Base-by-base conservation (phyloP, 176 grass and related monocot genomes). In the Canna indica region DNA sequence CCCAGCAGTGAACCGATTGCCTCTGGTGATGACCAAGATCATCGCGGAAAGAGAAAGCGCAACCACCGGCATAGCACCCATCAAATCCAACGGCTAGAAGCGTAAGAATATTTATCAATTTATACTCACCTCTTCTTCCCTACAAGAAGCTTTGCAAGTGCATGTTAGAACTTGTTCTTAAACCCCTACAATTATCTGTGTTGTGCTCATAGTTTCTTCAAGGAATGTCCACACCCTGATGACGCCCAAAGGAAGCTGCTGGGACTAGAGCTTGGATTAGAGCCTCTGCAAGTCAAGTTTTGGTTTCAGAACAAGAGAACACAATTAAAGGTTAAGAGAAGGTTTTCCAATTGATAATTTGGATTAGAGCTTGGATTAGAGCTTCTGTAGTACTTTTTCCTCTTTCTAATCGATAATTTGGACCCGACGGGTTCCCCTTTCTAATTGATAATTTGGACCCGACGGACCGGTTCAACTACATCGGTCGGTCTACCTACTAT, bases 271-370 rank as follows among this genome's bases (percentile, higher is more conserved):
- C 18, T 81, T 10, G 47, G 62, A 3, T 17, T 81, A 16, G 28
- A 39, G 35, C 71, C 71, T 1, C 59, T 67, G 13, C 78, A 81
- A 45, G 71, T 81, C 31, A 81, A 81, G 60, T 81, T 81, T 42
- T 81, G 78, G 78, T 81, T 81, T 30, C 78, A 81, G 53, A 81
- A 81, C 48, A 81, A 75, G 28, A 52, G 78, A 42, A 81, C 70
- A 16, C 78, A 81, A 42, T 24, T 45, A 11, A 81, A 75, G 78
- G 78, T 81, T 8, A 62, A 29, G 31, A 32, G 53, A 44, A 44
- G 7, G n/a, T n/a, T n/a, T n/a, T n/a, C n/a, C n/a, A n/a, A n/a
- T n/a, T n/a, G n/a, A n/a, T n/a, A n/a, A n/a, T n/a, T n/a, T n/a
- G n/a, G n/a, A n/a, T n/a, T n/a, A n/a, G n/a, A n/a, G n/a, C n/a